Percentiles rank a stretch among this genome's conserved stretches.
Conservation (phyloP, 2,329 filamentous ascomycete genomes). For the Microcyclosporella mali region DNA sequence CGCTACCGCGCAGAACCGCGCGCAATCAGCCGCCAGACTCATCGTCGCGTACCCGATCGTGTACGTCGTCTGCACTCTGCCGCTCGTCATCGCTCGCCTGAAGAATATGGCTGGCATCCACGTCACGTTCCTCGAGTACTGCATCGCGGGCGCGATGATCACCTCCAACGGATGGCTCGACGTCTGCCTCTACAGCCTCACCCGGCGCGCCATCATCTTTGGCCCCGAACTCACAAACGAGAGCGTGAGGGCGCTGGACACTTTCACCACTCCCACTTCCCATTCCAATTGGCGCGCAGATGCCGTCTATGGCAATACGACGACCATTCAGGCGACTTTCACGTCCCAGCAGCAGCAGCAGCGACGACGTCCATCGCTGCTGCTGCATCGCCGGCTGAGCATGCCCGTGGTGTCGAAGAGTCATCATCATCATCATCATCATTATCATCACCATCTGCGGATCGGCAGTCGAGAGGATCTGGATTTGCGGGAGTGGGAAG, state of each 20-base stretch:
- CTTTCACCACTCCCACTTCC: constrained; percentile 13
- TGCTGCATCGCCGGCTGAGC: no score
- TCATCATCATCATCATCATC: no score
- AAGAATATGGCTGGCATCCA: constrained; percentile 50
- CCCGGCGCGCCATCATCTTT: constrained; percentile 49
- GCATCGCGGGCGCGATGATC: constrained; percentile 50
- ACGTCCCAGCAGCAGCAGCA: background rate
- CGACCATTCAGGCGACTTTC: constrained; percentile 36
- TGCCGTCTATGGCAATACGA: constrained; percentile 21
- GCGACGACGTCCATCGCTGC: no score
- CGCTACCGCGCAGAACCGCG: constrained; percentile 29
- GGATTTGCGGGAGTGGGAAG: background rate
- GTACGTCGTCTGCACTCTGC: constrained; percentile 60
- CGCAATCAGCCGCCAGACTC: constrained; percentile 44
- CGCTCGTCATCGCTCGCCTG: constrained; percentile 58
- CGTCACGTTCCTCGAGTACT: constrained; percentile 38
- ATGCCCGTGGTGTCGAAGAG: no score
- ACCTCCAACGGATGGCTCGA: constrained; percentile 53
- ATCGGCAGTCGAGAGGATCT: constrained; percentile 4
- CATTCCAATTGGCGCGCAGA: constrained; percentile 15
- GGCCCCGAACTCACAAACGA: constrained; percentile 41
- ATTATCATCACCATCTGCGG: no score
- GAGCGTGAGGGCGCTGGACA: constrained; percentile 18
- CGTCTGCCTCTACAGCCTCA: constrained; percentile 51
- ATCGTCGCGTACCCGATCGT: constrained; percentile 61